These are phyloP conservation scores for Cladosporium colombiae DNA, from an alignment of 2,329 filamentous ascomycete genomes.

Conservation along the genomic window DNA sequence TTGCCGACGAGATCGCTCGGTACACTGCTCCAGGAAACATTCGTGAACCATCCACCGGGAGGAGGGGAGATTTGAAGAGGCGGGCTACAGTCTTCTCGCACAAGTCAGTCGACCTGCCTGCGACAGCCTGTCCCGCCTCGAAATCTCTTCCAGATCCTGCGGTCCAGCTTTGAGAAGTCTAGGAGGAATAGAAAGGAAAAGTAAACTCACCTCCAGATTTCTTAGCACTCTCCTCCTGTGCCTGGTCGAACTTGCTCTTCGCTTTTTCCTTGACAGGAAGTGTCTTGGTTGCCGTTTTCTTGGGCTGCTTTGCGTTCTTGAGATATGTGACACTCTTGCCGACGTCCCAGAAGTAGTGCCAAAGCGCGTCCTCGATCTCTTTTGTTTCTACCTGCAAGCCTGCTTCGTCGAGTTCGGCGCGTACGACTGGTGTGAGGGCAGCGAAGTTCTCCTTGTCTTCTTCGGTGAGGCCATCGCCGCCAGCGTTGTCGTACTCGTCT, in stretches of 20 bases:
- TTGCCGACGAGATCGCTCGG: conserved; percentile 64
- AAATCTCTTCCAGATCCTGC: conserved; percentile 1
- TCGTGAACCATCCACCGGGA: conserved; percentile 69
- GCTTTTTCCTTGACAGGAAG: conserved; percentile 43
- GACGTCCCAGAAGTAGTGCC: conserved; percentile 95
- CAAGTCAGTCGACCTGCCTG: conserved; percentile 22
- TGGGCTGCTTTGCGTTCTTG: conserved; percentile 46
- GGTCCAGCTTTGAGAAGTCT: conserved; percentile 5
- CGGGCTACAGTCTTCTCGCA: conserved; percentile 21
- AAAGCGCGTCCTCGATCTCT: conserved; percentile 86
- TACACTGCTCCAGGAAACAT: conserved; percentile 81
- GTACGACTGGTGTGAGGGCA: conserved; percentile 36
- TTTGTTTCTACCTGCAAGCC: conserved; percentile 56
- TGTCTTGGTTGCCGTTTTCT: conserved; percentile 32
- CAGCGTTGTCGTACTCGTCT: conserved; percentile 46
- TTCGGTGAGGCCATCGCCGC: conserved; percentile 41
- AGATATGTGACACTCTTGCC: conserved; percentile 82
- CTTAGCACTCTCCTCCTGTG: conserved; percentile 45
- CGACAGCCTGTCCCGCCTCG: conserved; percentile 16
- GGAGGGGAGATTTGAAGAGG: conserved; percentile 11
- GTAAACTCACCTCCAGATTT: conserved; percentile 47
- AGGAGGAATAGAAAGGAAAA: conserved; percentile 13
- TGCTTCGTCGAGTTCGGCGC: conserved; percentile 37
- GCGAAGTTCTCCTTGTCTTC: conserved; percentile 41
- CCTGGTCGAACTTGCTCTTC: conserved; percentile 49